phyloP scores from a whole-genome alignment of 176 grass and related monocot species.

The Carex littledalei region DNA sequence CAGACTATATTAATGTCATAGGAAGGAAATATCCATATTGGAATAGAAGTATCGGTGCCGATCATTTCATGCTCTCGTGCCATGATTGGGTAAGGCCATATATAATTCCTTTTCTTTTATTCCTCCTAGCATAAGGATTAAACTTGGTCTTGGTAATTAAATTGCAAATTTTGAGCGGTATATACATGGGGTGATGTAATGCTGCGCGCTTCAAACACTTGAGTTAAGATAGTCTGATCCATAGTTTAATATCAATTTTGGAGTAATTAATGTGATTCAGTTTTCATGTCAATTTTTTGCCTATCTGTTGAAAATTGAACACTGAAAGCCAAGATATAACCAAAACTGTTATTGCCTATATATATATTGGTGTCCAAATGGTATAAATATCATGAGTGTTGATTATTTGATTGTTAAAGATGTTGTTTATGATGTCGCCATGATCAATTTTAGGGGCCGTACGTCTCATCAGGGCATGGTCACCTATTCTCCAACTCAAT shows the following conservation, averaged over 20 bases:
- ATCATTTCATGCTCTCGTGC: conserved; percentile 96
- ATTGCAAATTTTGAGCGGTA: background rate
- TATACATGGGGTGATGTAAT: background rate
- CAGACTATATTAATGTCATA: conserved; percentile 59
- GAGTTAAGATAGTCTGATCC: background rate
- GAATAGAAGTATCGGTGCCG: conserved; percentile 70
- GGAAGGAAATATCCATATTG: conserved; percentile 55
- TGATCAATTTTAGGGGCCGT: conserved; percentile 52
- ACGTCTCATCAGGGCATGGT: conserved; percentile 36
- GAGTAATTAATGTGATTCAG: background rate
- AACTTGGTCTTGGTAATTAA: background rate
- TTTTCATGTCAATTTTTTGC: background rate
- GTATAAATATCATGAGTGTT: background rate
- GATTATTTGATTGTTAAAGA: background rate
- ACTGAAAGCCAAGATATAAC: background rate
- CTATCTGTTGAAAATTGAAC: background rate
- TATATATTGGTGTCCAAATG: background rate
- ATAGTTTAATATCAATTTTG: background rate
- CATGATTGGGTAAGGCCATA: conserved; percentile 69
- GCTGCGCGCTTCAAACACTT: background rate
- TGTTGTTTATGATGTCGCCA: background rate
- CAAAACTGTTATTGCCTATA: background rate
- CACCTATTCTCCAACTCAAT: conserved; percentile 54
- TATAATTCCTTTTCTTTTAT: background rate
- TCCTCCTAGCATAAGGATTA: background rate